phyloP scores from a whole-genome alignment of 1,284 basidiomycete genomes.

The Lignosus rhinocerotis region DNA sequence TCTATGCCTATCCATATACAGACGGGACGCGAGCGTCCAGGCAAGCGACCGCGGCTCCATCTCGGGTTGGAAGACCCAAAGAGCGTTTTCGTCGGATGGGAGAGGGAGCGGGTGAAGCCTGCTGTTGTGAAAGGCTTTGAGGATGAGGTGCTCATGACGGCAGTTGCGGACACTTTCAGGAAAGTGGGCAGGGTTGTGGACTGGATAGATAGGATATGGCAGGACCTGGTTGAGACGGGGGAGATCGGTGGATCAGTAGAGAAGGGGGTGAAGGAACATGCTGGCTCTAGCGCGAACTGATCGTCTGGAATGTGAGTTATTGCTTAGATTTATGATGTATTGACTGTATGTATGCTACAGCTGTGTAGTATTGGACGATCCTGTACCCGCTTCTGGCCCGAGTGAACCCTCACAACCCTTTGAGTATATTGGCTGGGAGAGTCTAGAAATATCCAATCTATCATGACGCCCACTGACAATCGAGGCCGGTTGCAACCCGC shows the following conservation, averaged over 20 bases:
- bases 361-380: not conserved
- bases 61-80: conserved; percentile 21
- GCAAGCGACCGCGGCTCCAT: conserved; percentile 31
- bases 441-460: no score
- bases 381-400: not conserved
- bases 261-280: not conserved
- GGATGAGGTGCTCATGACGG: conserved; percentile 39
- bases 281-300: not conserved
- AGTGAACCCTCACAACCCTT: not conserved
- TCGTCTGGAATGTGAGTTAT: not conserved
- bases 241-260: conserved; percentile 16
- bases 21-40: conserved; percentile 25
- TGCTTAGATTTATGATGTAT: not conserved
- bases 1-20: conserved; percentile 44
- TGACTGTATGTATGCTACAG: not conserved
- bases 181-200: conserved; percentile 35
- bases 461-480: no score
- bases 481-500: no score
- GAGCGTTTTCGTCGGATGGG: conserved; percentile 17
- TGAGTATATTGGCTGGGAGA: no score
- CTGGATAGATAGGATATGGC: conserved; percentile 47
- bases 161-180: conserved; percentile 33
- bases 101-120: conserved; percentile 12
- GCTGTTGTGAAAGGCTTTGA: conserved; percentile 49
- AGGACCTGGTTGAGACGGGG: conserved; percentile 20